Base-by-base conservation (phyloP, 2,329 filamentous ascomycete species). In the Aspergillus ruber region DNA sequence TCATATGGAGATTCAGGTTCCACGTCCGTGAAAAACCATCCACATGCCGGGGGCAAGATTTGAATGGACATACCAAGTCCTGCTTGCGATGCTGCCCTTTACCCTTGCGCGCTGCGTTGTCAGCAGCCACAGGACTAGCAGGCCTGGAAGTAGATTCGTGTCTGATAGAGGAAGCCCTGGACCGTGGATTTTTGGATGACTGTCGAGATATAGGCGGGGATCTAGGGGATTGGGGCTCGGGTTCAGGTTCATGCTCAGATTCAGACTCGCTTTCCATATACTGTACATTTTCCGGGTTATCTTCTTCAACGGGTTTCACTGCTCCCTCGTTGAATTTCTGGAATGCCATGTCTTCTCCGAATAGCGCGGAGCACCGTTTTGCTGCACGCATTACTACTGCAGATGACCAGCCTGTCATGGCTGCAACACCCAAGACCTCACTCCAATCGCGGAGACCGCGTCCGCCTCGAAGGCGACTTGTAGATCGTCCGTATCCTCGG, bases 381-480 rank as follows among this genome's bases (percentile, higher is more conserved):
- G 85, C 79, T 0, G 89, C 80, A 25, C 87, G 80, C 45, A 82
- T 78, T 10, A 96, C 68, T 1, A 83, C 85, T 1, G 72, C 66
- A 0, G 74, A 66, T 1, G 85, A 73, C 67, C 90, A 90, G 0
- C 86, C 88, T 2, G 80, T 80, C 43, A 94, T 70, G 0, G 87
- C 79, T 2, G 91, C 91, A 1, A 89, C 76, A 0, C 87, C 87
- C 23, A 96, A 70, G 1, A 96, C 79, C 55, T 95, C 88, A 55
- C 83, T 86, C 91, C 91, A 97, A 69, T 94, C 86, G 18, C 86
- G 79, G 10, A 82, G 70, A 23, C 62, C 61, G 32, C 60, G 57
- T 20, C 36, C 36, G 17, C 10, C 18, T 45, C 56, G 47, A 29
- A 47, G 17, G 27, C 52, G 47, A 42, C 43, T 51, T 21, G 27